Base-by-base conservation (phyloP, 2,329 filamentous ascomycete species). In the Tympanopsis confertula region DNA sequence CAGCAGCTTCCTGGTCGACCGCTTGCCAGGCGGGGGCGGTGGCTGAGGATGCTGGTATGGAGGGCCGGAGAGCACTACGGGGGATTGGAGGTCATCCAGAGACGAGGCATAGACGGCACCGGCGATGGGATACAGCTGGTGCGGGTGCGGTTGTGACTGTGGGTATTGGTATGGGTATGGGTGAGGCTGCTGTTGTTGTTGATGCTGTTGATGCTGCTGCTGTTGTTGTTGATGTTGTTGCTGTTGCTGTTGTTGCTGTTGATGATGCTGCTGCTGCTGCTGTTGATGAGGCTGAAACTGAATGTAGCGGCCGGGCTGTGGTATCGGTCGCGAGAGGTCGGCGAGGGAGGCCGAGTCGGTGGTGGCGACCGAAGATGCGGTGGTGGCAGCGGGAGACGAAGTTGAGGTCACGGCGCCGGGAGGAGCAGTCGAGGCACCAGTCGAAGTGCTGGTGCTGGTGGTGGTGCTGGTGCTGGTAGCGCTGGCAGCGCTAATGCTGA, bases 1-100 rank as follows among this genome's bases (percentile, higher is more conserved):
- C 53, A 75, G 65, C 43, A 73, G 55, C 48, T 66, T 69, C 45
- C 69, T 65, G 32, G 68, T 65, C 33, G 66, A 70, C 42, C 66
- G 65, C 49, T 69, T 68, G 42, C 48, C 40, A 50, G 71, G 56
- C 38, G 55, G 53, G 35, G 52, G 40, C 36, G 56, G 50, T 41
- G 48, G 44, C 44, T 35, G 49, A 45, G 50, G 49, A 49, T 26
- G 22, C 22, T 26, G 22, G 22, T 26, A 26, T 26, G n/a, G 22
- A 7, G 7, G 22, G 22, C 22, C 22, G 22, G 22, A 7, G 22
- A n/a, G n/a, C 7, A n/a, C 22, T 26, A 26, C 22, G 22, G n/a
- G n/a, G n/a, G n/a, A n/a, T n/a, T n/a, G n/a, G n/a, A 10, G 22
- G 22, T n/a, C 22, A n/a, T 7, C 22, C 22, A 26, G 22, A n/a